These are phyloP conservation scores for Botrytis tulipae DNA, from an alignment of 2,329 filamentous ascomycete genomes.

Conservation along the genomic window DNA sequence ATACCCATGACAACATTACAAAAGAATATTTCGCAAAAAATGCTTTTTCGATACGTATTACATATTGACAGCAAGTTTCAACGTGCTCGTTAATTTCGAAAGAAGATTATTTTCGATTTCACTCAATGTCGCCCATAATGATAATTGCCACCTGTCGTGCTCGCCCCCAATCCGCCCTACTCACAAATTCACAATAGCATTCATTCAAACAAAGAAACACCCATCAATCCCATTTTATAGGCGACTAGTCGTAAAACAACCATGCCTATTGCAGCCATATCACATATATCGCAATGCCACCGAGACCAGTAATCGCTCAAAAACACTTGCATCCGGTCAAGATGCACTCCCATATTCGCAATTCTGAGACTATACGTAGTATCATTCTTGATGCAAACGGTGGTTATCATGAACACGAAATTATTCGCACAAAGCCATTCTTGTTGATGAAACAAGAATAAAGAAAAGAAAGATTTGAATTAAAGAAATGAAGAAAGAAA, in stretches of 20 bases:
- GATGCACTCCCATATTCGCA: conserved; percentile 2
- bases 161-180: conserved; percentile 21
- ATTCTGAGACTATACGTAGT: conserved; percentile 4
- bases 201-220: conserved; percentile 16
- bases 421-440: neutral
- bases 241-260: conserved; percentile 25
- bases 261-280: conserved; percentile 19
- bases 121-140: conserved; percentile 24
- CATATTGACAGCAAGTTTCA: conserved; percentile 35
- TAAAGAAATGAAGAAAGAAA: neutral
- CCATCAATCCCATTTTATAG: conserved; percentile 21
- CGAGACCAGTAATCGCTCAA: conserved; percentile 16
- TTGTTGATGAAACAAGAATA: neutral
- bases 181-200: conserved; percentile 17
- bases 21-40: conserved; percentile 19
- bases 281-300: conserved; percentile 12
- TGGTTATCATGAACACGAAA: neutral
- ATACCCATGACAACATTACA: conserved; percentile 36
- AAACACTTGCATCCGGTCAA: conserved; percentile 3
- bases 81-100: conserved; percentile 35
- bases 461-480: neutral
- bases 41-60: conserved; percentile 21
- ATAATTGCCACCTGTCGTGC: conserved; percentile 31
- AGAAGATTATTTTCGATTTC: conserved; percentile 19
- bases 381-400: conserved; percentile 20